Evolutionary conservation across 2,329 filamentous ascomycete genomes (phyloP), one percentile per base, ranked within the genome.

Genomic region (Meredithiella fracta): DNA sequence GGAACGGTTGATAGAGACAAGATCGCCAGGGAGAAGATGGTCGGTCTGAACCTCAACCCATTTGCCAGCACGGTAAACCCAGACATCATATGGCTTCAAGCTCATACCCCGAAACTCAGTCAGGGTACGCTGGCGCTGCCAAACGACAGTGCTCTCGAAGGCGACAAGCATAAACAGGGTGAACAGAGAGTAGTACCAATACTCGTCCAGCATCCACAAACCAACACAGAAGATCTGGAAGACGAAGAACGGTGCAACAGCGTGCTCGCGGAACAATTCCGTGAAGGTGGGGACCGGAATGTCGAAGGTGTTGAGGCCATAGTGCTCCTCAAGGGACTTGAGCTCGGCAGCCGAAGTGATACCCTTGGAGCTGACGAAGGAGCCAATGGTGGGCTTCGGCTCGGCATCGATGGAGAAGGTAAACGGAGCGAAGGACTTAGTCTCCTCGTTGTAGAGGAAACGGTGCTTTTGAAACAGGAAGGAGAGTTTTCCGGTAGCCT

Each of bases 171-270:
- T 98, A 73, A 97, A 90, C 22, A 98, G 82, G 0, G 94, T 98
- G 70, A 98, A 98, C 20, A 98, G 79, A 60, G 92, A 97, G 72
- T 98, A 98, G 74, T 98, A 98, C 92, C 94, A 98, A 72, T 97
- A 98, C 71, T 98, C 94, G 66, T 98, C 92, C 66, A 98, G 73
- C 82, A 97, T 87, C 92, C 92, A 98, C 59, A 98, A 73, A 15
- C 92, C 94, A 58, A 98, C 92, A 64, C 94, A 98, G 74, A 98
- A 98, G 60, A 98, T 77, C 74, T 98, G 92, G 72, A 98, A 98
- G 60, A 98, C 90, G 70, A 98, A 98, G 75, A 98, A 98, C 3
- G 92, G 92, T 22, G 94, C 94, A 22, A 98, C 94, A 23, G 94
- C 91, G 68, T 98, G 94, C 70, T 98, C 92, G 69, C 94, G 86